Evolutionary conservation across 805 yeast genomes (phyloP).

Genomic region (Diddensiella santjacobensis): DNA sequence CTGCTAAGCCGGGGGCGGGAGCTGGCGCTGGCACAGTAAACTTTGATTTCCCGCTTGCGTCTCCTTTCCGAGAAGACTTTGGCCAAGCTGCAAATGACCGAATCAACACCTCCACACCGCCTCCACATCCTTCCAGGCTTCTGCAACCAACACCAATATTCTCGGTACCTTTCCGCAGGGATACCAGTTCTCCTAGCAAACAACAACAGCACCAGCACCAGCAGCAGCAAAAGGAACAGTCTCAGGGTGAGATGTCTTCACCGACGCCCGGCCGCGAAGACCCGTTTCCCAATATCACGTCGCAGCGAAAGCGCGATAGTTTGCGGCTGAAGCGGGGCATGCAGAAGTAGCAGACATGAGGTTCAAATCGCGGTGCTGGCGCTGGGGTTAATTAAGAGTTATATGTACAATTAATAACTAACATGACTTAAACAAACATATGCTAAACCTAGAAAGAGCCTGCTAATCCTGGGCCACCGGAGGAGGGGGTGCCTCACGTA

Average conservation of each 20-base stretch:
- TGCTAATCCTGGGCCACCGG: neutral
- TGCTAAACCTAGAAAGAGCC: neutral
- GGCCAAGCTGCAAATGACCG: neutral
- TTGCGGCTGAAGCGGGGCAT: conserved; percentile 45
- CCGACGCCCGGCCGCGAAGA: conserved; percentile 8
- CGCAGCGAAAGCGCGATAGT: conserved; percentile 51
- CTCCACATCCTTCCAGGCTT: neutral
- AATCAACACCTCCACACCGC: neutral
- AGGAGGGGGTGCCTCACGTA: conserved; percentile 1
- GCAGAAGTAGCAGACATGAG: no score
- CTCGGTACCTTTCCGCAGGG: neutral
- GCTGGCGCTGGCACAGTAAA: neutral
- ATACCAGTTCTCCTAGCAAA: neutral
- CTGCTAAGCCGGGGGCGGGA: neutral
- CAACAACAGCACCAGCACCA: neutral
- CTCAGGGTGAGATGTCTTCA: neutral
- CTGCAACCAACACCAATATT: neutral
- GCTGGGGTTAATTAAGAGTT: no score
- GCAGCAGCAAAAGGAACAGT: neutral
- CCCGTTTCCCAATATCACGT: conserved; percentile 39
- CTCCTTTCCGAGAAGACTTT: conserved; percentile 30
- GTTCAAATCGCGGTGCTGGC: no score
- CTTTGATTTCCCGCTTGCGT: conserved; percentile 23
- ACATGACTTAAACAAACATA: no score
- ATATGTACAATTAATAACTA: neutral